phyloP scores from a whole-genome alignment of 306 rosid species.

The Datisca glomerata region DNA sequence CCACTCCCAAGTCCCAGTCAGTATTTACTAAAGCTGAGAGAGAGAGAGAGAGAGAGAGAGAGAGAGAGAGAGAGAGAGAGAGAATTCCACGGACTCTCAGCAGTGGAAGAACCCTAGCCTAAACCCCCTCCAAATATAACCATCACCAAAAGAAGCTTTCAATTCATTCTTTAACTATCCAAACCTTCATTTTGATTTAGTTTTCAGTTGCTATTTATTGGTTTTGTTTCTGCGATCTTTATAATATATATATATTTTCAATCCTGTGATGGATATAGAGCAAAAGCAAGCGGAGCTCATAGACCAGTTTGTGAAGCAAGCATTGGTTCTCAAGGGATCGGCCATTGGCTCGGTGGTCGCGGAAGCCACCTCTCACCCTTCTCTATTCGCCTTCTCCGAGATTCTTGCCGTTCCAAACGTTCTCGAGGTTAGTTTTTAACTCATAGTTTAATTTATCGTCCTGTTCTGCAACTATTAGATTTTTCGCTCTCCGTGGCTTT shows the following conservation, averaged over 20 bases:
- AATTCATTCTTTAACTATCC: not conserved
- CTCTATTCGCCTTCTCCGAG: slow-evolving; percentile 86
- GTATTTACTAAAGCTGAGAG: too few relatives aligned
- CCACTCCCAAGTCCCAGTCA: too few relatives aligned
- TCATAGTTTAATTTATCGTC: too few relatives aligned
- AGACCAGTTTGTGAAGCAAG: slow-evolving; percentile 68
- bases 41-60: too few relatives aligned
- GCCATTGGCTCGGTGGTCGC: slow-evolving; percentile 39
- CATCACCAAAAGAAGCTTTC: not conserved
- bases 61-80: too few relatives aligned
- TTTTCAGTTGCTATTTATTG: not conserved
- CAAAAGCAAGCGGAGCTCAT: slow-evolving; percentile 74
- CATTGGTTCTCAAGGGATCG: slow-evolving; percentile 35
- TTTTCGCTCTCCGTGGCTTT: too few relatives aligned
- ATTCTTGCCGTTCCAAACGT: slow-evolving; percentile 66
- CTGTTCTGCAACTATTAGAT: too few relatives aligned
- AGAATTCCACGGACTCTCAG: too few relatives aligned
- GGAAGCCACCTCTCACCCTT: slow-evolving; percentile 79
- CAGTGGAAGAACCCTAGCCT: slow-evolving; percentile 1
- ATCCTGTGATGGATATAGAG: slow-evolving; percentile 71
- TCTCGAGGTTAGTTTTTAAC: slow-evolving; percentile 50
- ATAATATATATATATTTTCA: not conserved
- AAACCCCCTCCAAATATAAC: not conserved
- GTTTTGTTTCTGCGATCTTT: not conserved
- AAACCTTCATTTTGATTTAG: not conserved